Base-by-base conservation (phyloP, 805 yeast species). In the Candida ascalaphidarum region DNA sequence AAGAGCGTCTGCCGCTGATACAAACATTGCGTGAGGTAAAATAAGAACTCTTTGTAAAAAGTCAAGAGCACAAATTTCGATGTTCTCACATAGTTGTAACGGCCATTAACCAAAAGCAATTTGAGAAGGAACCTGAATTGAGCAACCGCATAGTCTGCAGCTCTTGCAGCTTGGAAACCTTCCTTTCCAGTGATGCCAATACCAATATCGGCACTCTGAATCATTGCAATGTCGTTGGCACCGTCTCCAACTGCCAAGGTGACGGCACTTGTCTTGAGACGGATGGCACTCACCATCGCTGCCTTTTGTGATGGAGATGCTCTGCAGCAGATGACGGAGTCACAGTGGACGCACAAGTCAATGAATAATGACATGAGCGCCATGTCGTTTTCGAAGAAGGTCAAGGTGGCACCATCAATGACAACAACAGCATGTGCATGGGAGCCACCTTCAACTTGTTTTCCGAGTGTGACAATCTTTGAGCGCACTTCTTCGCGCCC, bases 201-300 rank as follows among this genome's bases (percentile, higher is more conserved):
- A 17, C 99, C 99, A 31, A 92, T 85, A 54, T 92, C 97, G 0
- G 99, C 99, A 46, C 94, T 81, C 58, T 92, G 96, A 36, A 92
- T 92, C 99, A 92, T 92, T 1, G 99, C 97, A 49, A 92, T 88
- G 55, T 92, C 99, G 50, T 92, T 92, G 2, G 99, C 99, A 39
- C 99, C 99, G 58, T 92, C 99, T 6, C 99, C 99, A 48, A 92
- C 82, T 0, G 98, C 98, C 36, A 92, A 65, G 0, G 96, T 85
- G 5, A 92, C 96, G 22, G 82, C 68, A 2, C 58, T 57, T 27
- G 68, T 76, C 43, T 80, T 70, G 32, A 78, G 58, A 28, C 97
- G 67, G n/a, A 94, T 85, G 19, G 77, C 68, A 16, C 74, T 55
- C 2, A 92, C 97, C 83, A 92, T 77, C 17, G 71, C 62, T 1